Conservation (phyloP, 495 filamentous ascomycete species). For the Thozetella sp. region DNA sequence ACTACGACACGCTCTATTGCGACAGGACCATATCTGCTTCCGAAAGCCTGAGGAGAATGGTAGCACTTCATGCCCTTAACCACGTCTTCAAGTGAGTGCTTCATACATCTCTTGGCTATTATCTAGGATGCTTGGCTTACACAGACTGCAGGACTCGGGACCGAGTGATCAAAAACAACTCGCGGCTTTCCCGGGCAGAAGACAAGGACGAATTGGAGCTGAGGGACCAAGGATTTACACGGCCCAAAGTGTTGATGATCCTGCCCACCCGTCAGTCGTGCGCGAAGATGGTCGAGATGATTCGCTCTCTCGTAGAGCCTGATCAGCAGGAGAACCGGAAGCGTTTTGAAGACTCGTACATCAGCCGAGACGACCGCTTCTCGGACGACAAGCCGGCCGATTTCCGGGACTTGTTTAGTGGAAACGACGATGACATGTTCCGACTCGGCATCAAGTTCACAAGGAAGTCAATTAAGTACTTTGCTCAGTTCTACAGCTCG, state of each 20-base stretch:
- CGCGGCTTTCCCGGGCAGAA: constrained; percentile 61
- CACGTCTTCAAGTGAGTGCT: constrained; percentile 76
- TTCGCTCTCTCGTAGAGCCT: constrained; percentile 71
- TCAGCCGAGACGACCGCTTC: constrained; percentile 63
- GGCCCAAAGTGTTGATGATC: constrained; percentile 89
- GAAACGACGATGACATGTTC: constrained; percentile 97
- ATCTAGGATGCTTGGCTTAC: background rate
- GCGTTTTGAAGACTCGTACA: constrained; percentile 82
- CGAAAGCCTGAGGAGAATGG: constrained; percentile 65
- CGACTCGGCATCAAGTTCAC: constrained; percentile 92
- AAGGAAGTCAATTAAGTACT: constrained; percentile 91
- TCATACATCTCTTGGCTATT: background rate
- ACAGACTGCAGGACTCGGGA: constrained; percentile 69
- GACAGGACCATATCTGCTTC: constrained; percentile 68
- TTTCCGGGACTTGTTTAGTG: constrained; percentile 86
- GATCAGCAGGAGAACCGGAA: constrained; percentile 96
- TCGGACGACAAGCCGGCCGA: constrained; percentile 79
- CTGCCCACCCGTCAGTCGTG: constrained; percentile 86
- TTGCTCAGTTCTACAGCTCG: constrained; percentile 92
- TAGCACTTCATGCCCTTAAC: constrained; percentile 85
- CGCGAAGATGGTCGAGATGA: constrained; percentile 71
- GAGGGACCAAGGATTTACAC: constrained; percentile 93
- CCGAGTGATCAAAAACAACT: constrained; percentile 88
- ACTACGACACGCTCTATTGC: constrained; percentile 80
- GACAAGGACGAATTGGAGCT: constrained; percentile 68